Evolutionary conservation across 805 yeast species (phyloP).

Genomic region (Lipomyces spencermartinsiae): DNA sequence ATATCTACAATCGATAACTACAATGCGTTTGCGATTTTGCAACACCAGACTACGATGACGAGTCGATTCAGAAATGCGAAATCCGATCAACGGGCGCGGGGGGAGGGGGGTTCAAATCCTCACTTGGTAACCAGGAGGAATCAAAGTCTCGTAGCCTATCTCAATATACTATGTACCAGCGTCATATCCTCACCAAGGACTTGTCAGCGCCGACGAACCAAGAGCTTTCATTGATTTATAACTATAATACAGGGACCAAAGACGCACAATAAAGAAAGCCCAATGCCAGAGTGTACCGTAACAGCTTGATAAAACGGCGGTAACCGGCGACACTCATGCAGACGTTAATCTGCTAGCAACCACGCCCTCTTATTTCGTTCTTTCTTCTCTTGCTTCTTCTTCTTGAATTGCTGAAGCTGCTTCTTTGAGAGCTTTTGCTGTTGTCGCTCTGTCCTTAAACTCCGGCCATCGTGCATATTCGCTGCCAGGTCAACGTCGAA

Average conservation of each 20-base stretch:
- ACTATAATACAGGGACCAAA: not conserved
- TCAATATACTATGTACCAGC: not conserved
- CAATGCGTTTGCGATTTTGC: too few relatives aligned
- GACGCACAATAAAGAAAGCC: not conserved
- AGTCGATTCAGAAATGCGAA: too few relatives aligned
- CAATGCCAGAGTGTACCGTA: not conserved
- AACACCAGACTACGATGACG: too few relatives aligned
- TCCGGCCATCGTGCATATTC: slow-evolving; percentile 32
- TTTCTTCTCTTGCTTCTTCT: slow-evolving; percentile 38
- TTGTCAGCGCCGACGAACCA: not conserved
- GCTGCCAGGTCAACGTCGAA: slow-evolving; percentile 30
- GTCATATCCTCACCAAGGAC: too few relatives aligned
- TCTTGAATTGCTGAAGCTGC: slow-evolving; percentile 38
- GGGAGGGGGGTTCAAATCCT: too few relatives aligned
- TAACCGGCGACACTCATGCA: not conserved
- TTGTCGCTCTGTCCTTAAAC: slow-evolving; percentile 38
- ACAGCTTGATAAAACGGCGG: not conserved
- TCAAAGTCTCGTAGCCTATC: too few relatives aligned
- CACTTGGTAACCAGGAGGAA: too few relatives aligned
- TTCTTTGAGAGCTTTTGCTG: slow-evolving; percentile 34
- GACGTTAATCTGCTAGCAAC: slow-evolving; percentile 27
- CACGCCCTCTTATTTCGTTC: slow-evolving; percentile 38
- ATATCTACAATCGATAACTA: too few relatives aligned
- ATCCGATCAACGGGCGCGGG: too few relatives aligned
- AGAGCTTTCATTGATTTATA: not conserved